Evolutionary conservation across 768 basidiomycete genomes (phyloP), one percentile per base, ranked within the genome.

Genomic region (Myochromella boudieri): DNA sequence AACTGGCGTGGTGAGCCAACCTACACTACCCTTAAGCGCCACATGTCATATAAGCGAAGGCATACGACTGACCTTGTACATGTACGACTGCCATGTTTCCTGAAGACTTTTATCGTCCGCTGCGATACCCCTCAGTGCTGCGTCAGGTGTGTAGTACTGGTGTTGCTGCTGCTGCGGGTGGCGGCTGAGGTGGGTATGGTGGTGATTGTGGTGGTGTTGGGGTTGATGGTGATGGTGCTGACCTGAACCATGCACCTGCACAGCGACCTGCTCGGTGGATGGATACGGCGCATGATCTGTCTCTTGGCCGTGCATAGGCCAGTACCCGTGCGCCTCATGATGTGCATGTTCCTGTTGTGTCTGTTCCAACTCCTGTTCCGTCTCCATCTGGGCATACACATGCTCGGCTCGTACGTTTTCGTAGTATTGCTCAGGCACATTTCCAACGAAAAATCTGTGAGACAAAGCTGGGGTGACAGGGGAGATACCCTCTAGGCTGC

Each of bases 21-120:
- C 52, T 49, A 11, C 14, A 36, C 10, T 24, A 9, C 15, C 15
- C 11, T 8, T n/a, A 15, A 11, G 21, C 38, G n/a, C 48, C 48
- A 26, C 27, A 31, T 1, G 32, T 11, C 9, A 33, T 18, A 21
- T n/a, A 2, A 12, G n/a, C 34, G 9, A n/a, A 36, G 17, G 15
- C 6, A 21, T n/a, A 15, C 14, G 14, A 29, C 67, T 54, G 44
- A 81, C 74, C 56, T 80, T 80, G 49, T 76, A 71, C 72, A 84
- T 79, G 66, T 84, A 87, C 47, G 77, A 71, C 60, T 77, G 75
- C 85, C 85, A 87, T 8, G 84, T 84, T 64, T 85, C 84, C 62
- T 82, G 80, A 45, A 85, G 54, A 37, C 76, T 71, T 40, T 69
- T 67, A 58, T 82, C 81, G 43, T 81, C 79, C 24, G 75, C 75